Evolutionary conservation across 2,329 filamentous ascomycete genomes (phyloP), one percentile per base, ranked within the genome.

Genomic region (Eutypa lata): DNA sequence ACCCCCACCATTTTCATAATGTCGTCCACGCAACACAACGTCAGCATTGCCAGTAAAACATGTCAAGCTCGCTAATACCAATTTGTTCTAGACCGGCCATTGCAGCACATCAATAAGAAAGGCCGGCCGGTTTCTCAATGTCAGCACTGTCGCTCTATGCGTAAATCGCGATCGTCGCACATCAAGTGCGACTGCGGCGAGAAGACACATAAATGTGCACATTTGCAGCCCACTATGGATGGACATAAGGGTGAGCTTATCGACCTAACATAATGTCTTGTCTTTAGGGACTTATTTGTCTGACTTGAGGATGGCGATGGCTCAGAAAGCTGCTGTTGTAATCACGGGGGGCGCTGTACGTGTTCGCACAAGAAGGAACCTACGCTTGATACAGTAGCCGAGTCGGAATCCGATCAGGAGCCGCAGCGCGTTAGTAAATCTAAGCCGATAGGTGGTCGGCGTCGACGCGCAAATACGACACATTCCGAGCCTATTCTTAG

Each of bases 81-180:
- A 50, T 49, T 26, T 54, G 49, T 58, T 35, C 53, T 65, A 96
- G 94, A 97, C 73, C 90, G 93, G 62, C 90, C 90, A 61, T 83
- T 97, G 61, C 88, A 90, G 68, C 91, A 96, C 71, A 96, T 97
- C 77, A 95, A 95, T 74, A 96, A 96, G 73, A 97, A 97, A 79
- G 93, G 93, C 68, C 89, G 93, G 58, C 94, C 94, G 57, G 91
- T 97, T 64, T 96, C 94, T 65, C 94, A 99, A 86, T 99, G 94
- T 76, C 84, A 91, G 63, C 94, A 99, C 76, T 99, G 94, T 76
- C 93, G 94, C 71, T 85, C 89, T 62, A 88, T 96, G 80, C 92
- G 94, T 77, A 97, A 97, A 81, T 93, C 91, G 73, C 90, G 94
- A 65, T 88, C 92, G 54, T 90, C 93, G 60, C 94, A 97, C 74